phyloP scores from a whole-genome alignment of 139 green algal genomes.

The Chlamydomonas incerta region DNA sequence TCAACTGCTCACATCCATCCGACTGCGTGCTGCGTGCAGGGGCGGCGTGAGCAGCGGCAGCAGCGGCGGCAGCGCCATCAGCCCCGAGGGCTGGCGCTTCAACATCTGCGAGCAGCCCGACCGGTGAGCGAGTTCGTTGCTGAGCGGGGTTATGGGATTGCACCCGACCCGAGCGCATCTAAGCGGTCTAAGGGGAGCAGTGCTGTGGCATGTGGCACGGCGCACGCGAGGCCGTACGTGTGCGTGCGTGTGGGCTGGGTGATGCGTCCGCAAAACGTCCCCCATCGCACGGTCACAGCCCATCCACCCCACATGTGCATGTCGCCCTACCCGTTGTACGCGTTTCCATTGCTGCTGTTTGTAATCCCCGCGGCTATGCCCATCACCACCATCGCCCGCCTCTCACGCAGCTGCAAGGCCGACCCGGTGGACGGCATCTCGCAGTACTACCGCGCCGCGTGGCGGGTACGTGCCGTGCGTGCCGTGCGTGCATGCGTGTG shows the following conservation, averaged over 20 bases:
- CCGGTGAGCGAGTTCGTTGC: constrained; percentile 20
- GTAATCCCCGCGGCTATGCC: too few relatives aligned
- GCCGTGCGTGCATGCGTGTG: background rate
- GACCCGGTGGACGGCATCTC: constrained; percentile 70
- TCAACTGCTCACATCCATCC: background rate
- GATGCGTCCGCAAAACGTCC: background rate
- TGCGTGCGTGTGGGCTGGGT: background rate
- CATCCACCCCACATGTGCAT: background rate
- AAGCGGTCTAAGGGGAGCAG: background rate
- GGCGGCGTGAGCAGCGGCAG: constrained; percentile 53
- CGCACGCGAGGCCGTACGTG: too few relatives aligned
- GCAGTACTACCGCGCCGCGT: constrained; percentile 64
- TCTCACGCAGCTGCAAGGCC: constrained; percentile 19
- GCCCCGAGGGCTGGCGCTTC: constrained; percentile 69
- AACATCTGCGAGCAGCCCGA: constrained; percentile 72
- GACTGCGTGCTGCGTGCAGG: background rate
- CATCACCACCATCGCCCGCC: background rate
- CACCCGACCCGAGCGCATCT: background rate
- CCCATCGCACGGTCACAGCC: background rate
- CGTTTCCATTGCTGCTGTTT: too few relatives aligned
- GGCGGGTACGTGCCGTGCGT: constrained; percentile 39
- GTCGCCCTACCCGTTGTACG: too few relatives aligned
- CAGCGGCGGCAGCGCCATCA: constrained; percentile 81
- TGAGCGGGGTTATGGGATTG: background rate
- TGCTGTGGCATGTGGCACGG: too few relatives aligned